Evolutionary conservation across 768 basidiomycete genomes (phyloP).

Genomic region (Hortiboletus flavorubellus): DNA sequence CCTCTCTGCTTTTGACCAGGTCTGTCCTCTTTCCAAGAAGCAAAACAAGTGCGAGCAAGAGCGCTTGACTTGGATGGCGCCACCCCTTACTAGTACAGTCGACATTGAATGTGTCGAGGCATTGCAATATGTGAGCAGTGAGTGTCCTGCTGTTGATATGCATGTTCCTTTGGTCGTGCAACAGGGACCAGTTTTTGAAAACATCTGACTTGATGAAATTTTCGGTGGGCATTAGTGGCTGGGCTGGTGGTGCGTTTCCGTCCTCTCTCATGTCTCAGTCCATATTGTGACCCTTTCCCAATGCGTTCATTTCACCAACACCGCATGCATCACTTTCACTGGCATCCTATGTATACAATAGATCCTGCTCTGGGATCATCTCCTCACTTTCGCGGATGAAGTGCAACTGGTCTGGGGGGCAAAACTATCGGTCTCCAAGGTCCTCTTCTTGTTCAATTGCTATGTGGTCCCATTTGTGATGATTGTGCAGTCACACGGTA

Average conservation of each 20-base stretch:
- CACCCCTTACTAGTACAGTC: not conserved
- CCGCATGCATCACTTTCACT: not conserved
- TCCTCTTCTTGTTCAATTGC: conserved; percentile 34
- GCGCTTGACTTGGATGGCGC: conserved; percentile 8
- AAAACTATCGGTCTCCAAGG: conserved; percentile 25
- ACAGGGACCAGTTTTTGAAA: not conserved
- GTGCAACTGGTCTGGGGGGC: conserved; percentile 33
- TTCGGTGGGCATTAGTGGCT: conserved; percentile 7
- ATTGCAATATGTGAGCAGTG: conserved; percentile 28
- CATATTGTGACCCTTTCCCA: not conserved
- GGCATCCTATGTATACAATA: not conserved
- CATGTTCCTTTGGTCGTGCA: not conserved
- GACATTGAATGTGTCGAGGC: conserved; percentile 11
- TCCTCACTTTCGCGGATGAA: conserved; percentile 34
- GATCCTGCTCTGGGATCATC: conserved; percentile 35
- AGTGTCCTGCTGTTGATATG: not conserved
- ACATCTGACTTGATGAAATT: not conserved
- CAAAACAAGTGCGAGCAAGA: not conserved
- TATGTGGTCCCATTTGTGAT: conserved; percentile 33
- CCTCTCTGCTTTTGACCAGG: not conserved
- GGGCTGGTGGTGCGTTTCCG: conserved; percentile 24
- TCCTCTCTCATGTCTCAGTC: not conserved
- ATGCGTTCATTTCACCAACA: not conserved
- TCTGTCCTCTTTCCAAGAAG: not conserved
- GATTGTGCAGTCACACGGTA: conserved; percentile 30